Evolutionary conservation across 305 asterid genomes (phyloP), one percentile per base, ranked within the genome.

Genomic region (Rubia balearica): DNA sequence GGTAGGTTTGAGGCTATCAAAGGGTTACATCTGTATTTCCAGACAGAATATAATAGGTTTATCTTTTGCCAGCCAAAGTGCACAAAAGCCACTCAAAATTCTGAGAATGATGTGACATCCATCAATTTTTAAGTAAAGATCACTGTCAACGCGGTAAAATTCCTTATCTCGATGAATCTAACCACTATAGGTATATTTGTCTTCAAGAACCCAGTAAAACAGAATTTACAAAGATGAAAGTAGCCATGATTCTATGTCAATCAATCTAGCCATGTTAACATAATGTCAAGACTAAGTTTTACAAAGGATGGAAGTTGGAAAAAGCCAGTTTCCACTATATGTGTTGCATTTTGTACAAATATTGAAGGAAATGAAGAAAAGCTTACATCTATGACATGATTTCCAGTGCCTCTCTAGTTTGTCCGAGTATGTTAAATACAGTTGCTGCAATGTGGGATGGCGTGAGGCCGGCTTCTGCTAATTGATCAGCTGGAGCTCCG

Each of bases 401-500:
- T 85, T 87, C 85, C 59, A 87, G 76, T 38, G 96, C 91, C 76
- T 87, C 94, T 74, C 96, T 87, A 60, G 96, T 81, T 77, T 84
- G 85, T 67, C 97, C 96, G 42, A 90, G 83, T 56, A 90, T 77
- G 71, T 87, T 90, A 61, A 84, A 88, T 64, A 90, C 89, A 12
- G 96, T 85, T 10, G 96, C 97, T 6, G 89, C 98, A 5, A 92
- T 84, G 70, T 90, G 95, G 46, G 91, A 84, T 48, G 97, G 88
- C 0, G 97, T 84, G 8, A 92, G 80, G 17, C 98, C 98, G 2
- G 96, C 96, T 74, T 89, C 80, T 42, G 80, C 79, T 74, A 85
- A 41, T 69, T 92, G 98, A 62, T 90, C 93, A 2, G 80, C 74
- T 4, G 98, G 96, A 48, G 95, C 81, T 82, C 98, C 98, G 41